Evolutionary conservation across 2,329 filamentous ascomycete species (phyloP).

Genomic region (Beauveria brongniartii): DNA sequence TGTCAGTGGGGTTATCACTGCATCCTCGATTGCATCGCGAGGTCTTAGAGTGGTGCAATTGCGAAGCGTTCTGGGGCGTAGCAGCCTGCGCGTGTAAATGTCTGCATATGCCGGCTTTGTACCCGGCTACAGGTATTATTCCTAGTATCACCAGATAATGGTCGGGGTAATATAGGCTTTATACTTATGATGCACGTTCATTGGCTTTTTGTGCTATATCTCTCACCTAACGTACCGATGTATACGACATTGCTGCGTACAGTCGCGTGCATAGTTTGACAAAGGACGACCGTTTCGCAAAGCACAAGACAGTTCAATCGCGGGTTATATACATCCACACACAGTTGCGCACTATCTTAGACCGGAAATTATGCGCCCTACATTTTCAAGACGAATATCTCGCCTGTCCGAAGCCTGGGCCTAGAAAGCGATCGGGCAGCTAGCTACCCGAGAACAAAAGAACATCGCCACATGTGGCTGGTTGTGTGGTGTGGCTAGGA

Average conservation of each 20-base stretch:
- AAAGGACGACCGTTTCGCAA: neutral
- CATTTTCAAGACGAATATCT: neutral
- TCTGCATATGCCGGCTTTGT: neutral
- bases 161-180: neutral
- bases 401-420: neutral
- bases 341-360: neutral
- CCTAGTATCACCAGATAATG: too few species aligned
- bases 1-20: neutral
- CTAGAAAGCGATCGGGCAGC: neutral
- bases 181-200: too few species aligned
- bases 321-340: neutral
- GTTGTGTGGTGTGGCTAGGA: neutral
- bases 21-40: neutral
- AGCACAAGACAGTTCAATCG: neutral
- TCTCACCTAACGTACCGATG: too few species aligned
- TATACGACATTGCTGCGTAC: too few species aligned
- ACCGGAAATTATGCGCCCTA: neutral
- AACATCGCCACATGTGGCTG: slow-evolving; percentile 2
- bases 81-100: neutral
- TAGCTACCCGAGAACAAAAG: slow-evolving; percentile 3
- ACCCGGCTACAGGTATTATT: too few species aligned
- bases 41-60: neutral
- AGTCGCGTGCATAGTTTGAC: too few species aligned
- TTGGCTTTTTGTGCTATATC: too few species aligned
- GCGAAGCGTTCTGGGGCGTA: neutral